A percentile compares a stretch with the other conserved stretches of the same genome.
These are phyloP conservation scores for Cerrena zonata DNA, from an alignment of 1,284 basidiomycete species.

Conservation along the genomic window DNA sequence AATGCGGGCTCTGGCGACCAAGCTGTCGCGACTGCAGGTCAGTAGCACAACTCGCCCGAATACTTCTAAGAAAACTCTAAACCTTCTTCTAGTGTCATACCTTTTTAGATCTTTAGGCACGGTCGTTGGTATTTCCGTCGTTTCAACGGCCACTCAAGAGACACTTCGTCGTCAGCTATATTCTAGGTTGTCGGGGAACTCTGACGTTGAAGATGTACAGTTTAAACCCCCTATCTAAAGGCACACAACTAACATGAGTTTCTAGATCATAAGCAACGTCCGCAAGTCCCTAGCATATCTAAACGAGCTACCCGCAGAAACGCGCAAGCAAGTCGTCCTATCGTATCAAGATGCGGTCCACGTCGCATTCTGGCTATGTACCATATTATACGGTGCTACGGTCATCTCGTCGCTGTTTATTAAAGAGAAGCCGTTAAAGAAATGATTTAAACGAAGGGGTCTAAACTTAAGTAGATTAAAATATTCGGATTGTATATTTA, in stretches of 20 bases:
- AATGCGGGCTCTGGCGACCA: conserved; percentile 57
- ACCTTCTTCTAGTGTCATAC: conserved; percentile 43
- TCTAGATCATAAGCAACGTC: conserved; percentile 49
- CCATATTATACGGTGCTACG: conserved; percentile 34
- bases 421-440: conserved; percentile 34
- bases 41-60: conserved; percentile 10
- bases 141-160: background rate
- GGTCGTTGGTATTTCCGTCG: conserved; percentile 50
- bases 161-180: background rate
- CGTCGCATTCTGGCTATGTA: conserved; percentile 42
- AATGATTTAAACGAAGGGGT: too few species aligned
- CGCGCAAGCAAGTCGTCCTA: conserved; percentile 37
- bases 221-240: background rate
- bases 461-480: too few species aligned
- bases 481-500: too few species aligned
- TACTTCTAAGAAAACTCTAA: background rate
- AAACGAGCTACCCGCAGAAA: conserved; percentile 40
- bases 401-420: conserved; percentile 45
- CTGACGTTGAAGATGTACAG: background rate
- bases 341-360: conserved; percentile 49
- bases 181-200: background rate
- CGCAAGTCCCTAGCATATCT: conserved; percentile 52
- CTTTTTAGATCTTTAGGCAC: conserved; percentile 61
- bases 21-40: conserved; percentile 59
- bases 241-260: background rate